phyloP scores from a whole-genome alignment of 129 eudicot genomes.

The carrot (Daucus carota) region DNA sequence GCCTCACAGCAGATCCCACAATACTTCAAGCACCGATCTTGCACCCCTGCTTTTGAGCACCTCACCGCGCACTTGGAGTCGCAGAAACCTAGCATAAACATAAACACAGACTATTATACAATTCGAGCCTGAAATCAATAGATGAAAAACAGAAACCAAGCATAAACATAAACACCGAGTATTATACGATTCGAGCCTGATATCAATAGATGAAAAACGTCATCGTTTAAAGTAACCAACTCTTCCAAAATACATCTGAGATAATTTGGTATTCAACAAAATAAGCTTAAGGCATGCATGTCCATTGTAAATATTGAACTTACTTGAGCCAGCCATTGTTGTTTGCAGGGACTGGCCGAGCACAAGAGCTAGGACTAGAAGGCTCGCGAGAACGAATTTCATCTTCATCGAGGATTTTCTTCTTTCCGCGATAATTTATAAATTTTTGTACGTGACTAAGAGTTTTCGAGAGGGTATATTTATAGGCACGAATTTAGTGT shows the following conservation, averaged over 20 bases:
- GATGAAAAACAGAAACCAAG: constrained; percentile 23
- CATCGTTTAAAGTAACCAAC: too few relatives aligned
- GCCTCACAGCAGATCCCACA: constrained; percentile 73
- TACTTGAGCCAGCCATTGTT: not conserved
- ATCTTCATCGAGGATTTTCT: not conserved
- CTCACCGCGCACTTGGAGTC: constrained; percentile 55
- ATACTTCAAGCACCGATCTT: constrained; percentile 62
- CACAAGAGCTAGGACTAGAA: not conserved
- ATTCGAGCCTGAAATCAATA: too few relatives aligned
- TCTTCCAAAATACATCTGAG: too few relatives aligned
- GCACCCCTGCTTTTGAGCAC: constrained; percentile 61
- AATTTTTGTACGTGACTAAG: not conserved
- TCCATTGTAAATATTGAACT: not conserved
- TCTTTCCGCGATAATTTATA: not conserved
- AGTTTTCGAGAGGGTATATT: not conserved
- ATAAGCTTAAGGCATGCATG: too few relatives aligned
- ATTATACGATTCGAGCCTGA: too few relatives aligned
- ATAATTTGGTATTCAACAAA: too few relatives aligned
- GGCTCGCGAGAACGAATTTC: not conserved
- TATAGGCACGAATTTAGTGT: not conserved
- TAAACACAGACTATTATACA: too few relatives aligned
- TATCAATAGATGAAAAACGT: too few relatives aligned
- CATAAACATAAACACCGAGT: too few relatives aligned
- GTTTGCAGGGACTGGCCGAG: not conserved
- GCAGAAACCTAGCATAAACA: constrained; percentile 29